Evolutionary conservation across 1,284 basidiomycete genomes (phyloP).

Genomic region (Neolentinus lepideus): DNA sequence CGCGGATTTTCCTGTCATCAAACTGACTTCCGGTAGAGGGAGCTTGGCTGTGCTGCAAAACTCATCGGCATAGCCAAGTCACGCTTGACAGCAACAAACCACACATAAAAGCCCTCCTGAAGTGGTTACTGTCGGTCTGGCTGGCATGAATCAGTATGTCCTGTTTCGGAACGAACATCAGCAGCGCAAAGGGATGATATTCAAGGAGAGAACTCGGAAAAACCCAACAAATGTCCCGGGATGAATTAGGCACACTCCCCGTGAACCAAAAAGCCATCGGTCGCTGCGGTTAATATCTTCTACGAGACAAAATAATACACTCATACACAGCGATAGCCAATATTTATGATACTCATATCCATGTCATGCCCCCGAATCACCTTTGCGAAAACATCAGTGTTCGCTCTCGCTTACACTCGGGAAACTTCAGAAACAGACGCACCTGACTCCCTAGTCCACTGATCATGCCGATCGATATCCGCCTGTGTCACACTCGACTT

Average conservation of each 20-base stretch:
- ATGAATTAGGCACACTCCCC: neutral
- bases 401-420: neutral
- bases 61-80: no score
- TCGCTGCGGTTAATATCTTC: neutral
- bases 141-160: no score
- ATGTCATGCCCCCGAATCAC: neutral
- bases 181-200: no score
- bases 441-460: conserved; percentile 78
- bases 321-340: neutral
- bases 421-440: neutral
- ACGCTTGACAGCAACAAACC: no score
- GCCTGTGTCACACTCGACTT: conserved; percentile 86
- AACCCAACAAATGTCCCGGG: no score
- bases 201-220: no score
- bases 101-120: no score
- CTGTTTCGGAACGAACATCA: no score
- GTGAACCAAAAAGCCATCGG: neutral
- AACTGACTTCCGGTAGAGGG: no score
- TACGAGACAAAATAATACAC: neutral
- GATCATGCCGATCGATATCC: conserved; percentile 87
- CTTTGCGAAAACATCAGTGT: neutral
- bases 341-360: neutral
- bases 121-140: no score
- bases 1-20: no score
- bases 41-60: no score